A percentile compares a stretch with the other conserved stretches of the same genome.
phyloP scores from a whole-genome alignment of 2,329 filamentous ascomycete genomes.

The Emmonsiellopsis sp. region DNA sequence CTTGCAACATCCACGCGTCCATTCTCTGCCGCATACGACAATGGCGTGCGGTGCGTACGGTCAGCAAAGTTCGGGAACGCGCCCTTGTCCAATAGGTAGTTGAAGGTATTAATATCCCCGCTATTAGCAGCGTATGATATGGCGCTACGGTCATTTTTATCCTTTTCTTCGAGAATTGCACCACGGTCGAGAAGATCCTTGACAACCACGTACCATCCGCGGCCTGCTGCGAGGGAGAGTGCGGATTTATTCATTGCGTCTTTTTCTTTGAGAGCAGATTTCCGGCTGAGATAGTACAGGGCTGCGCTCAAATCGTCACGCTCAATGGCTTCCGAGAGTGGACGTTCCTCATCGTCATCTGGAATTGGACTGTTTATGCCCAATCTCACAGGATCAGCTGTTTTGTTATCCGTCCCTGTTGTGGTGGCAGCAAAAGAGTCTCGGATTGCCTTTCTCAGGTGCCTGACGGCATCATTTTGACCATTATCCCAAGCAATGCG shows the following conservation, averaged over 20 bases:
- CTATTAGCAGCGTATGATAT: slow-evolving; percentile 4
- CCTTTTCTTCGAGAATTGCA: slow-evolving; percentile 4
- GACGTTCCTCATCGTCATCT: not conserved
- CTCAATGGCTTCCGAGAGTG: slow-evolving; percentile 1
- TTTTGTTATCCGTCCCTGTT: not conserved
- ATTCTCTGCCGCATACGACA: slow-evolving; percentile 6
- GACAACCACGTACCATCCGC: slow-evolving; percentile 9
- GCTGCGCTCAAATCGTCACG: not conserved
- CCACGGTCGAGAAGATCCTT: slow-evolving; percentile 6
- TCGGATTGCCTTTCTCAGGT: not conserved
- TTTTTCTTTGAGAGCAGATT: not conserved
- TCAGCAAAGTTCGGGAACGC: slow-evolving; percentile 2
- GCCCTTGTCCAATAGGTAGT: slow-evolving; percentile 2
- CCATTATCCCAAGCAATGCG: not conserved
- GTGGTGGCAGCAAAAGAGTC: not conserved
- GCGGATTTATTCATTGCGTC: not conserved
- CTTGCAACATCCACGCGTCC: slow-evolving; percentile 5
- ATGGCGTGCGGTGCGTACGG: not conserved
- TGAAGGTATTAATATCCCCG: slow-evolving; percentile 6
- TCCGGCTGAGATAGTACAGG: not conserved
- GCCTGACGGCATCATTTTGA: not conserved
- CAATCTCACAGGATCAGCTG: not conserved
- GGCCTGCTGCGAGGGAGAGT: slow-evolving; percentile 4
- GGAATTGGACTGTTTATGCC: not conserved
- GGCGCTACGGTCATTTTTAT: not conserved